Evolutionary conservation across 305 asterid genomes (phyloP).

Genomic region (Plantago coronopus): DNA sequence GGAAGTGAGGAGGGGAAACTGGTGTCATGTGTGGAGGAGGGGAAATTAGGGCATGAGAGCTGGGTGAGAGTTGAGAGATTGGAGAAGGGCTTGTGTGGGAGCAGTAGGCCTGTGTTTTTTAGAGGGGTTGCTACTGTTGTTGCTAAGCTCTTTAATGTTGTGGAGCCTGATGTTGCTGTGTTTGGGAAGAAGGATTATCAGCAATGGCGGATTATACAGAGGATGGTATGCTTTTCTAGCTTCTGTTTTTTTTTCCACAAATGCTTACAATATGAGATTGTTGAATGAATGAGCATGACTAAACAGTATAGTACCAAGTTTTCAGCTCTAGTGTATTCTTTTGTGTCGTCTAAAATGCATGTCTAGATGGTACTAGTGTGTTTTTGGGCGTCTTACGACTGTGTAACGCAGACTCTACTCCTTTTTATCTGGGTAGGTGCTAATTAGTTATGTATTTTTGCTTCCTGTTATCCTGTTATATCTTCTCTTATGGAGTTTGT

Average conservation of each 20-base stretch:
- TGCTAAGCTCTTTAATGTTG: conserved; percentile 74
- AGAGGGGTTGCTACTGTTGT: conserved; percentile 94
- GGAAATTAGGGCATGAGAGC: conserved; percentile 72
- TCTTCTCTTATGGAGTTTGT: no score
- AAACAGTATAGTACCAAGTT: no score
- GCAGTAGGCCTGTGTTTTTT: conserved; percentile 79
- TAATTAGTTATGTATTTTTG: no score
- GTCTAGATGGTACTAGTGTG: no score
- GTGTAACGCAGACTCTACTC: no score
- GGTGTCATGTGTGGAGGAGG: conserved; percentile 62
- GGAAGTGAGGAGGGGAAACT: conserved; percentile 33
- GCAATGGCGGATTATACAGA: conserved; percentile 73
- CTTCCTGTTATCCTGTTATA: no score
- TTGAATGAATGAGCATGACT: no score
- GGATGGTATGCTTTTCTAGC: conserved; percentile 54
- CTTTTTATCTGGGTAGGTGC: no score
- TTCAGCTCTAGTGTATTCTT: no score
- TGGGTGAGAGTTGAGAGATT: conserved; percentile 79
- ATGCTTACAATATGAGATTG: no score
- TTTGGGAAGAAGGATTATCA: conserved; percentile 99
- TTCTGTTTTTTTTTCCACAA: conserved; percentile 4
- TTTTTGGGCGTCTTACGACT: no score
- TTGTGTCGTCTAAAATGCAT: no score
- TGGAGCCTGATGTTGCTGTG: conserved; percentile 92
- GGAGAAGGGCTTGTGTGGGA: conserved; percentile 88